A percentile compares a stretch with the other conserved stretches of the same genome.
Conservation (phyloP, 129 eudicot genomes). For the Mikania micrantha region DNA sequence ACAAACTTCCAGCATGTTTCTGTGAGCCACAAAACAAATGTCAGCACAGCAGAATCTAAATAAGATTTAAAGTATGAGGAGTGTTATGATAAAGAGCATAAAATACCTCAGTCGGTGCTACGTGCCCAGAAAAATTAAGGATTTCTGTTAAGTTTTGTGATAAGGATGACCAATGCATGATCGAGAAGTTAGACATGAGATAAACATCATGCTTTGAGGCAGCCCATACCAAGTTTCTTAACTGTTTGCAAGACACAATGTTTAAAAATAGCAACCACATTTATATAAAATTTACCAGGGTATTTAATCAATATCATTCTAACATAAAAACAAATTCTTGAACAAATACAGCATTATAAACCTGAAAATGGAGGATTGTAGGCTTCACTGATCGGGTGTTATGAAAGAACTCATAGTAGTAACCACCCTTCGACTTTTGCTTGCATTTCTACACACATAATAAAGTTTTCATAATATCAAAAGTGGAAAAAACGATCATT, state of each 20-base stretch:
- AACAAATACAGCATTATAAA: slow-evolving; percentile 2
- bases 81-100: background rate
- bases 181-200: slow-evolving; percentile 57
- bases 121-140: slow-evolving; percentile 66
- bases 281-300: background rate
- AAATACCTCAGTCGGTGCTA: slow-evolving; percentile 72
- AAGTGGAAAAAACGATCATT: background rate
- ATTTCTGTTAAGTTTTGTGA: slow-evolving; percentile 52
- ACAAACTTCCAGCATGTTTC: slow-evolving; percentile 77
- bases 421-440: slow-evolving; percentile 54
- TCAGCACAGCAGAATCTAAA: background rate
- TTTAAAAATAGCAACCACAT: background rate
- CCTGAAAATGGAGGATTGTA: slow-evolving; percentile 93
- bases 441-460: slow-evolving; percentile 57
- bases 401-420: slow-evolving; percentile 62
- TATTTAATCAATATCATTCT: background rate
- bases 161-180: slow-evolving; percentile 85
- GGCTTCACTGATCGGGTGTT: slow-evolving; percentile 82
- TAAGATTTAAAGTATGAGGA: background rate
- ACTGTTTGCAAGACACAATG: slow-evolving; percentile 37
- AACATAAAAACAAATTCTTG: background rate
- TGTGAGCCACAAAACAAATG: slow-evolving; percentile 12
- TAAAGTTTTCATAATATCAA: background rate
- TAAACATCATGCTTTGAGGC: slow-evolving; percentile 90
- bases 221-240: slow-evolving; percentile 91